Base-by-base conservation (phyloP, 2,329 filamentous ascomycete species). In the Aureobasidium sp. region DNA sequence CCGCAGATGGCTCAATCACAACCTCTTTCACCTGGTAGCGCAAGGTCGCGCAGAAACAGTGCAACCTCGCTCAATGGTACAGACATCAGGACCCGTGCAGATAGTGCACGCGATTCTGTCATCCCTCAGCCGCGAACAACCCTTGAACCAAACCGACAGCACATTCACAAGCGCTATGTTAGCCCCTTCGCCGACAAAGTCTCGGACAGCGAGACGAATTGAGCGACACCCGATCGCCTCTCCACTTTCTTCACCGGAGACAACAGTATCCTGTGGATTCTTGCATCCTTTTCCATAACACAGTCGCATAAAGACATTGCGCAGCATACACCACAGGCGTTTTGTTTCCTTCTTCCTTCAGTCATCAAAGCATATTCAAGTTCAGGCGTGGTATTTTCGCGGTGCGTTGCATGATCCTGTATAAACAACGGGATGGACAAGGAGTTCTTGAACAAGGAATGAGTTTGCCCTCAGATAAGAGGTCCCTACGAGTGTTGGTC, bases 1-100 rank as follows among this genome's bases (percentile, higher is more conserved):
- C 72, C 70, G 44, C 71, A 71, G 37, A 67, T 70, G 41, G 59
- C 66, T n/a, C 56, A 48, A 31, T 9, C 44, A 20, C 70, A 68
- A 25, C 62, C 69, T 25, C 25, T 45, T n/a, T 63, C 62, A 64
- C 22, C 62, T 63, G 42, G 70, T 27, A 64, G 69, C n/a, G 67
- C 65, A 22, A 65, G 67, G 12, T 69, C 66, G 41, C 70, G 66
- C 61, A 65, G 68, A 57, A 63, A 52, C 47, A 67, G 66, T n/a
- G 60, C 65, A 31, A 68, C 68, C 12, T 68, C 68, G 2, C 62
- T 61, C 55, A 63, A 63, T 6, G 56, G 60, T 17, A 49, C 64
- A 8, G 53, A 65, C n/a, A 55, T 68, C 34, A 64, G 71, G 56
- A 68, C 65, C 20, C 62, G 71, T 45, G 70, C 70, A 11, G 71